Evolutionary conservation across 352 stramenopile genomes (phyloP).

Genomic region (Pythium aristosporum): DNA sequence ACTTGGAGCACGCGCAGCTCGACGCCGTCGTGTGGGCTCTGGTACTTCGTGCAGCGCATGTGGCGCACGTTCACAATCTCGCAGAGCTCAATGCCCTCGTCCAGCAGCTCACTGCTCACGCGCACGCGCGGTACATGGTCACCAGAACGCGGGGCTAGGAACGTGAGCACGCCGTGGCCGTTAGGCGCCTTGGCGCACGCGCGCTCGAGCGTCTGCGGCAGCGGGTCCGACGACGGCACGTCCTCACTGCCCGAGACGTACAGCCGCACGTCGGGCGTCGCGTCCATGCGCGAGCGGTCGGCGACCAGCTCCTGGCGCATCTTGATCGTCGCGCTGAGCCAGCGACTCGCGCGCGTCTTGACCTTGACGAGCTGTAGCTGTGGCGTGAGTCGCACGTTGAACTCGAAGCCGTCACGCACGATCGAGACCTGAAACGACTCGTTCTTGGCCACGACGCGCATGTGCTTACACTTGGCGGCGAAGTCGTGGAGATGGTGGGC

Average conservation of each 20-base stretch:
- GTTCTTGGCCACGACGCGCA: slow-evolving; percentile 35
- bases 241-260: slow-evolving; percentile 76
- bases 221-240: slow-evolving; percentile 42
- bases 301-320: slow-evolving; percentile 79
- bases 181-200: slow-evolving; percentile 23
- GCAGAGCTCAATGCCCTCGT: slow-evolving; percentile 35
- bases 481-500: slow-evolving; percentile 41
- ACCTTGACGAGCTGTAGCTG: slow-evolving; percentile 61
- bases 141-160: slow-evolving; percentile 21
- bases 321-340: slow-evolving; percentile 80
- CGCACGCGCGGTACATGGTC: slow-evolving; percentile 31
- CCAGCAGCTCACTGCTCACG: slow-evolving; percentile 50
- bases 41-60: slow-evolving; percentile 50
- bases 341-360: slow-evolving; percentile 59
- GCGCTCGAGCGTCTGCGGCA: slow-evolving; percentile 29
- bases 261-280: slow-evolving; percentile 68
- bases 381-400: slow-evolving; percentile 55
- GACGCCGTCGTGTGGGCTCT: slow-evolving; percentile 21
- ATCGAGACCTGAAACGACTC: slow-evolving; percentile 71
- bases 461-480: slow-evolving; percentile 36
- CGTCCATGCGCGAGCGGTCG: slow-evolving; percentile 56
- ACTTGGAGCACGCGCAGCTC: slow-evolving; percentile 31
- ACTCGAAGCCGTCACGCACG: slow-evolving; percentile 57
- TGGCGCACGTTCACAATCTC: slow-evolving; percentile 60
- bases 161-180: slow-evolving; percentile 59